These are phyloP conservation scores for Andrographis paniculata DNA, from an alignment of 305 asterid genomes.

Conservation along the genomic window DNA sequence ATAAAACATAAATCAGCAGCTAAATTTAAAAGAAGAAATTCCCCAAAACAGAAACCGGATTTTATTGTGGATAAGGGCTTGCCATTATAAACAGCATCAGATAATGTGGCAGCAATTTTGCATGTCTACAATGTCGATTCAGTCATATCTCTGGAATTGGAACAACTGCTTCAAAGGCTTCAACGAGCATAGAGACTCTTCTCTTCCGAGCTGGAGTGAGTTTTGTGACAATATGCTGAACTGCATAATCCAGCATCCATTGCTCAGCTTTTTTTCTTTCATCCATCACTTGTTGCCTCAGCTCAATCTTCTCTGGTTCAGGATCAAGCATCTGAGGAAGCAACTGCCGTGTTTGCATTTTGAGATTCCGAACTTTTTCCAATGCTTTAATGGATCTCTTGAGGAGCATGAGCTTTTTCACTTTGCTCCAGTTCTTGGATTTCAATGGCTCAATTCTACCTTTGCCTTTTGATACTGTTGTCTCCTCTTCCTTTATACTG, in stretches of 20 bases:
- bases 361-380: conserved; percentile 44
- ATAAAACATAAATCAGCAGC: background rate
- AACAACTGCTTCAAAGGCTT: conserved; percentile 96
- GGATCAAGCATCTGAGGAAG: conserved; percentile 22
- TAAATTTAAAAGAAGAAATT: background rate
- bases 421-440: conserved; percentile 72
- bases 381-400: conserved; percentile 70
- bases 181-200: conserved; percentile 90
- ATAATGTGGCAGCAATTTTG: background rate
- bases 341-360: conserved; percentile 19
- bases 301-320: conserved; percentile 43
- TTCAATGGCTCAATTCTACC: conserved; percentile 24
- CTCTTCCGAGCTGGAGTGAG: conserved; percentile 67
- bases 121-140: background rate
- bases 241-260: conserved; percentile 96
- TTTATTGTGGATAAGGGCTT: background rate
- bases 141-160: conserved; percentile 61
- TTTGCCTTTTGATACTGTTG: conserved; percentile 13
- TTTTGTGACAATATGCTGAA: conserved; percentile 60
- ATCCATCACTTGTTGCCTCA: conserved; percentile 55
- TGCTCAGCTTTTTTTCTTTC: conserved; percentile 83
- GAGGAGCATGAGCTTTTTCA: conserved; percentile 56
- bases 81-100: conserved; percentile 15
- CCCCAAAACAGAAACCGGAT: background rate
- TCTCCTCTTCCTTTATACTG: conserved; percentile 3